Evolutionary conservation across 495 filamentous ascomycete species (phyloP).

Genomic region (Penicillium soppii): DNA sequence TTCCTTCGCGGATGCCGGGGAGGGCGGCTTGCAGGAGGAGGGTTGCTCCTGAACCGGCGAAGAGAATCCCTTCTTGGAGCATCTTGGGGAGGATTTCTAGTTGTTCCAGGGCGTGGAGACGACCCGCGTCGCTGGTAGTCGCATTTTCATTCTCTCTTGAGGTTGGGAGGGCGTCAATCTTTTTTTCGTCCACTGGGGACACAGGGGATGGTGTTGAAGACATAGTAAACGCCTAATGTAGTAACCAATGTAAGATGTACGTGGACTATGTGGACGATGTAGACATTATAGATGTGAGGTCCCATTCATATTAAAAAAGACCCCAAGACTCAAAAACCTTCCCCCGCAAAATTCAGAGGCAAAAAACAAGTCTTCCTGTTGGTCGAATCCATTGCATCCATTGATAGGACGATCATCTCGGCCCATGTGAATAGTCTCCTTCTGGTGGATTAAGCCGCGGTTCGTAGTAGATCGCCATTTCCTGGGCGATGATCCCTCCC

Average conservation of each 20-base stretch:
- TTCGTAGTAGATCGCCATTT: conserved; percentile 29
- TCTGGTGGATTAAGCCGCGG: conserved; percentile 18
- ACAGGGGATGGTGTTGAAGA: conserved; percentile 19
- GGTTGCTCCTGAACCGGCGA: conserved; percentile 37
- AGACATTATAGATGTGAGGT: too few species aligned
- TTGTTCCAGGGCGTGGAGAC: conserved; percentile 33
- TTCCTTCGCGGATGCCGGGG: conserved; percentile 30
- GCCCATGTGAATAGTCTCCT: conserved; percentile 8
- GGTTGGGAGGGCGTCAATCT: neutral
- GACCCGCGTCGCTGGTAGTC: conserved; percentile 15
- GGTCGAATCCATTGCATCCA: too few species aligned
- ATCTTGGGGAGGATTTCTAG: conserved; percentile 42
- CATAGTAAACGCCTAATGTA: too few species aligned
- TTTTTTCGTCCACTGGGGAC: conserved; percentile 23
- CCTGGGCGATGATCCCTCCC: conserved; percentile 16
- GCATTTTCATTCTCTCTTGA: neutral
- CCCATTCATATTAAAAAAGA: neutral
- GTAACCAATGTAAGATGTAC: too few species aligned
- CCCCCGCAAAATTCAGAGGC: conserved; percentile 6
- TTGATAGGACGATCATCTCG: conserved; percentile 5
- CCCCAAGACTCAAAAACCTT: neutral
- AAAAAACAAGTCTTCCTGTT: neutral
- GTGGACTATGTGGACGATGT: too few species aligned
- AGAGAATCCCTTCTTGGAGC: conserved; percentile 40
- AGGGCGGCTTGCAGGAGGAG: conserved; percentile 42